phyloP scores from a whole-genome alignment of 164 flowering plant genomes.

The Umbellularia californica region DNA sequence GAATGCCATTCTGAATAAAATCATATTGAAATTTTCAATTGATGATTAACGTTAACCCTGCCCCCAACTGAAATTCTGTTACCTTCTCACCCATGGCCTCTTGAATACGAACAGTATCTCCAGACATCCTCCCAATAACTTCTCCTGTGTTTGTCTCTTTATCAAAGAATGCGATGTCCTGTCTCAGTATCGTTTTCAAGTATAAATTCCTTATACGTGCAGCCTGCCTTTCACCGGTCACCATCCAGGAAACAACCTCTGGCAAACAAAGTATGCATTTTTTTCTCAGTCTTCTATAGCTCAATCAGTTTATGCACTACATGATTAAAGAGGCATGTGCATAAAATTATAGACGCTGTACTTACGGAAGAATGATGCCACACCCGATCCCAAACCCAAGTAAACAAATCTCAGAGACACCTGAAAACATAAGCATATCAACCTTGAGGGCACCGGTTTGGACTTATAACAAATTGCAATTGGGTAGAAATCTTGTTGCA shows the following conservation, averaged over 20 bases:
- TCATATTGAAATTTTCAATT: background rate
- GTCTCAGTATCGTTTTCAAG: constrained; percentile 51
- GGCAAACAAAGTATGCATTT: constrained; percentile 11
- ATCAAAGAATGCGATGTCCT: constrained; percentile 56
- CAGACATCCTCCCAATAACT: constrained; percentile 53
- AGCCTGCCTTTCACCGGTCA: constrained; percentile 63
- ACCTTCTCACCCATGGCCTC: constrained; percentile 77
- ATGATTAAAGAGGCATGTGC: background rate
- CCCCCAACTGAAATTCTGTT: background rate
- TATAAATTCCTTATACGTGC: constrained; percentile 46
- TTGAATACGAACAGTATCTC: constrained; percentile 58
- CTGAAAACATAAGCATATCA: constrained; percentile 17
- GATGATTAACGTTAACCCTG: background rate
- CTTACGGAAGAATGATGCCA: constrained; percentile 55
- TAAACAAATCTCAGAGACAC: constrained; percentile 42
- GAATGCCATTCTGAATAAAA: too few species aligned
- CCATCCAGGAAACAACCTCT: constrained; percentile 66
- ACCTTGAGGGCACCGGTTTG: too few species aligned
- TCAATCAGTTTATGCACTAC: background rate
- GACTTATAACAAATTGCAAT: too few species aligned
- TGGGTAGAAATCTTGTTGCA: too few species aligned
- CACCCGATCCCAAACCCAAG: constrained; percentile 39
- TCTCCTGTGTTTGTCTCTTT: constrained; percentile 52
- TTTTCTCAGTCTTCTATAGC: too few species aligned
- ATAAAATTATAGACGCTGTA: background rate